Conservation (phyloP, 495 filamentous ascomycete species). For the Xylaria telfairii region DNA sequence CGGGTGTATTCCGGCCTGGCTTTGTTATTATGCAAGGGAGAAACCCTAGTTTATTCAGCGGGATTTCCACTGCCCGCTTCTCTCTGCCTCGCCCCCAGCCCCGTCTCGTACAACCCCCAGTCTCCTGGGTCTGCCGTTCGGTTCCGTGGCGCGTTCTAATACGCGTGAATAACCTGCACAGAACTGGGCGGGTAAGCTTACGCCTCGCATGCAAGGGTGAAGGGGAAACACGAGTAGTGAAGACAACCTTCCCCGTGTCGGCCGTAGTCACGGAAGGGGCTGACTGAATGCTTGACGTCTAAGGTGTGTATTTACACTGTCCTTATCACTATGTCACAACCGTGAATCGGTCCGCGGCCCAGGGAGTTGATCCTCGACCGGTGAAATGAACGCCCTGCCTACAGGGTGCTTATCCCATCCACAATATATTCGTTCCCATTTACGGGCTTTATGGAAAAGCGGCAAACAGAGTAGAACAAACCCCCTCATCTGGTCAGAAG, state of each 20-base stretch:
- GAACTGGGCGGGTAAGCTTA: background rate
- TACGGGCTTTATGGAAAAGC: background rate
- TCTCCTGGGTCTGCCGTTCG: background rate
- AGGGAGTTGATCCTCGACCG: background rate
- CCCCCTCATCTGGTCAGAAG: background rate
- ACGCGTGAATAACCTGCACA: background rate
- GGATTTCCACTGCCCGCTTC: background rate
- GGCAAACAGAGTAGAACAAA: background rate
- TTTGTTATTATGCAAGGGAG: background rate
- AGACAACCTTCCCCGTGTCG: background rate
- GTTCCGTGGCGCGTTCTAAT: background rate
- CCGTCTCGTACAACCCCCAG: background rate
- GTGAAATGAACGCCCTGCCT: background rate
- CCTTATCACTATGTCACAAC: background rate
- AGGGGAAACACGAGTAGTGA: background rate
- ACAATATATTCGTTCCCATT: background rate
- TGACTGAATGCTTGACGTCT: background rate
- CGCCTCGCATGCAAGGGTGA: background rate
- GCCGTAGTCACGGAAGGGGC: background rate
- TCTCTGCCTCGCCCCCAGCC: no score
- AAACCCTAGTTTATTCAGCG: background rate
- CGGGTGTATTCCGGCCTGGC: background rate
- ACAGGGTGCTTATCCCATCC: background rate
- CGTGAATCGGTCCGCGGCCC: background rate
- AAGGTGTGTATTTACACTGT: background rate